A percentile compares a stretch with the other conserved stretches of the same genome.
Conservation (phyloP, 352 stramenopile species). For the Phytophthora pistaciae region DNA sequence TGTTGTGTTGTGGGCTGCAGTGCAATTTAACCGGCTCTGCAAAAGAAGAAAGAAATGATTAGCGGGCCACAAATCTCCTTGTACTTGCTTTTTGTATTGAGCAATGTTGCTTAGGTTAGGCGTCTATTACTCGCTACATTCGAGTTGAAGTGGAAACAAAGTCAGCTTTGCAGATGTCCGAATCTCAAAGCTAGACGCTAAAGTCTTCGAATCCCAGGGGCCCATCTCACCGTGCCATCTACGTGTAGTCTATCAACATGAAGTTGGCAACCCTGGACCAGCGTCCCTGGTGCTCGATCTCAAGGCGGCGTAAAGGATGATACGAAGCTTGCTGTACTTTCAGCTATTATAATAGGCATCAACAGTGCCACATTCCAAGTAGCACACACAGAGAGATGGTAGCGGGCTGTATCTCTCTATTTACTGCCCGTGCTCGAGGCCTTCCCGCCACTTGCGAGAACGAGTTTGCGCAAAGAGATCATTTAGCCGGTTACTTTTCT, state of each 20-base stretch:
- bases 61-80: not conserved
- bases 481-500: not conserved
- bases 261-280: not conserved
- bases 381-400: no score
- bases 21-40: not conserved
- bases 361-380: not conserved
- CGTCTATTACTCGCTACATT: no score
- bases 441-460: not conserved
- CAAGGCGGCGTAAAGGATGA: no score
- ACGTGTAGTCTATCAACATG: not conserved
- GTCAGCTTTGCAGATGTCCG: no score
- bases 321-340: no score
- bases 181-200: not conserved
- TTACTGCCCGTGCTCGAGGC: not conserved
- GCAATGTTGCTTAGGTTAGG: not conserved
- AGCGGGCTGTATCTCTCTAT: not conserved
- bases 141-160: no score
- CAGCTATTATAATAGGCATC: not conserved
- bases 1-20: not conserved
- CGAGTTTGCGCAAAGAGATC: slow-evolving; percentile 7
- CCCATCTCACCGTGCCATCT: not conserved
- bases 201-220: not conserved
- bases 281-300: no score
- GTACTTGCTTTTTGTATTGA: not conserved
- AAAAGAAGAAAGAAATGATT: not conserved